Base-by-base conservation (phyloP, 2,329 filamentous ascomycete genomes). In the Neophaeococcomyces aloes region DNA sequence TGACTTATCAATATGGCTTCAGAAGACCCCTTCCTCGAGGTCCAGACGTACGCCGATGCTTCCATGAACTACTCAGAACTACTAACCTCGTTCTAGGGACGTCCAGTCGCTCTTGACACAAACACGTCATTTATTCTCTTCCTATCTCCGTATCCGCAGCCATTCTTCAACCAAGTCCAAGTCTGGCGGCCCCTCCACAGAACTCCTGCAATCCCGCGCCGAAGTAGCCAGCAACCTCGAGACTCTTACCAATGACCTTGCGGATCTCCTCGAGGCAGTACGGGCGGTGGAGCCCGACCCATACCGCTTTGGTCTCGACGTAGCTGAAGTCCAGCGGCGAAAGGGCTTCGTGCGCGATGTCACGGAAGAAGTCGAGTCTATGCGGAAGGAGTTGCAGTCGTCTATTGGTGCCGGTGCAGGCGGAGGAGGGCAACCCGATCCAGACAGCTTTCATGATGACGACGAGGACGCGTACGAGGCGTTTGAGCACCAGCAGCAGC, bases 131-230 rank as follows among this genome's bases (percentile, higher is more conserved):
- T 79, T 95, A 45, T 95, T 95, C 72, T 81, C 84, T 51, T 95
- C 88, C 13, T 98, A 94, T 70, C 76, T 94, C 33, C 89, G 91
- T 60, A 98, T 98, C 67, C 86, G 87, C 59, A 91, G 87, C 35
- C 81, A 94, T 19, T 76, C 81, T 47, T 81, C 80, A 31, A 91
- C 87, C 34, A 81, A 94, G 19, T 76, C 81, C 47, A 81, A 80
- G 33, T 13, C 35, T 8, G 21, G 18, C n/a, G 21, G 18, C 13
- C 41, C 45, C 3, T 88, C 85, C 14, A 87, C 86, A 10, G 77
- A 81, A 61, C 73, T 81, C 14, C 63, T 70, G 34, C 76, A 81
- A 66, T 72, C 78, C 4, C 75, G 77, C 45, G 61, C 65, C 33
- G 91, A 98, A 62, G 85, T 98, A 47, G 77, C 84, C 59, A 79